phyloP scores from a whole-genome alignment of 2,329 filamentous ascomycete genomes.

The Ophiostoma piceae region DNA sequence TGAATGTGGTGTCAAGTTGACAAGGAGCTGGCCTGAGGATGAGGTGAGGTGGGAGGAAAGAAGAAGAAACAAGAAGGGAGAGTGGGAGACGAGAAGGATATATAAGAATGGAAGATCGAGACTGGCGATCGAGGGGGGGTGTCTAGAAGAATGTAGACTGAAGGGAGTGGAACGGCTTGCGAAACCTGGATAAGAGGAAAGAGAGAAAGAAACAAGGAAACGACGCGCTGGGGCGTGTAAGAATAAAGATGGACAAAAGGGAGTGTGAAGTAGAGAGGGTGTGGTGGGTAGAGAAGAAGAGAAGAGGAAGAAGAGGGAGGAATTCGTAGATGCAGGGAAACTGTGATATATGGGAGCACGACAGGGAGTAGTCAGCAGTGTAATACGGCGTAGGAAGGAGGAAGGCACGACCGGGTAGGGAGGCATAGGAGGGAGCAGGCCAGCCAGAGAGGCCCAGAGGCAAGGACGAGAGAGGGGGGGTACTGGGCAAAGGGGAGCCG shows the following conservation, averaged over 20 bases:
- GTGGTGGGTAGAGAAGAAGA: background rate
- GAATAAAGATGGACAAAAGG: conserved; percentile 8
- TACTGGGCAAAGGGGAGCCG: background rate
- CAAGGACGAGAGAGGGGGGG: background rate
- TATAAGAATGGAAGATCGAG: conserved; percentile 19
- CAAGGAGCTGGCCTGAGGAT: conserved; percentile 18
- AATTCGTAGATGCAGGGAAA: background rate
- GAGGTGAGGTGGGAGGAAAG: conserved; percentile 3
- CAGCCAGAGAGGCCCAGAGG: background rate
- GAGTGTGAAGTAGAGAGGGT: background rate
- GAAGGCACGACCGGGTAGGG: no score
- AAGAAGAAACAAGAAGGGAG: conserved; percentile 15
- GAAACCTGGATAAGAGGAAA: conserved; percentile 3
- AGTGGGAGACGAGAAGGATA: conserved; percentile 1
- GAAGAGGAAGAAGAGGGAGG: background rate
- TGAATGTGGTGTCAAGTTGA: conserved; percentile 24
- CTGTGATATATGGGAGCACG: background rate
- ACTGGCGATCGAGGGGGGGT: conserved; percentile 24
- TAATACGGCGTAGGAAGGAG: background rate
- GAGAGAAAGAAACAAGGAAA: conserved; percentile 19
- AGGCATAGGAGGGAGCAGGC: no score
- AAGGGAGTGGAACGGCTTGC: conserved; percentile 23
- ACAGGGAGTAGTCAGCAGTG: background rate
- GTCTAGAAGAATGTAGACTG: conserved; percentile 18
- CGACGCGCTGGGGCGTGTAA: conserved; percentile 18